Percentiles rank a stretch among this genome's conserved stretches.
These are phyloP conservation scores for Conoideocrella luteorostrata DNA, from an alignment of 2,329 filamentous ascomycete genomes.

Conservation along the genomic window DNA sequence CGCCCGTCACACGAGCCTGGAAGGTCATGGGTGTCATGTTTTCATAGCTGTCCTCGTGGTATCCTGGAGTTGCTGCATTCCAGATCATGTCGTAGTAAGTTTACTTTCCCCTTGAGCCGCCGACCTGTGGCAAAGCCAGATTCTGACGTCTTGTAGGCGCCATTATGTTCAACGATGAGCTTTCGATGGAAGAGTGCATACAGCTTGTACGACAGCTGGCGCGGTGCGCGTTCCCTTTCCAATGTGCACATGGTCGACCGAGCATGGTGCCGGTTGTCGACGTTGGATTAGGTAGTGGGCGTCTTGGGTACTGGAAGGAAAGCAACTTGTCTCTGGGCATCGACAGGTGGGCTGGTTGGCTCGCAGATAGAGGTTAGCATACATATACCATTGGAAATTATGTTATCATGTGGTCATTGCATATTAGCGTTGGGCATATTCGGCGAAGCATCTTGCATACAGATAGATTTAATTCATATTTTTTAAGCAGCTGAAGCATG, in stretches of 20 bases:
- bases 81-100: constrained; percentile 62
- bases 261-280: constrained; percentile 59
- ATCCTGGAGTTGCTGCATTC: constrained; percentile 74
- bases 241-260: constrained; percentile 73
- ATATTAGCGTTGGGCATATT: no score
- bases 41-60: constrained; percentile 65
- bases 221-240: constrained; percentile 66
- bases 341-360: no score
- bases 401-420: no score
- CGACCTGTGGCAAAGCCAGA: neutral
- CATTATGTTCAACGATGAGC: constrained; percentile 77
- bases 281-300: constrained; percentile 27
- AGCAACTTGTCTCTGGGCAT: neutral
- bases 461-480: no score
- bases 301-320: constrained; percentile 22
- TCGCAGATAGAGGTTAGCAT: no score
- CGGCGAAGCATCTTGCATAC: neutral
- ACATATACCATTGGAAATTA: no score
- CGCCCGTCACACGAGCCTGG: constrained; percentile 6
- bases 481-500: no score
- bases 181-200: constrained; percentile 52
- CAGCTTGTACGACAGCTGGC: constrained; percentile 51
- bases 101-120: no score
- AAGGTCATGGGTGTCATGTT: constrained; percentile 50
- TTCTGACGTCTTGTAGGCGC: constrained; percentile 39